Conservation (phyloP, 2,329 filamentous ascomycete species). For the Trichothecium sympodiale region DNA sequence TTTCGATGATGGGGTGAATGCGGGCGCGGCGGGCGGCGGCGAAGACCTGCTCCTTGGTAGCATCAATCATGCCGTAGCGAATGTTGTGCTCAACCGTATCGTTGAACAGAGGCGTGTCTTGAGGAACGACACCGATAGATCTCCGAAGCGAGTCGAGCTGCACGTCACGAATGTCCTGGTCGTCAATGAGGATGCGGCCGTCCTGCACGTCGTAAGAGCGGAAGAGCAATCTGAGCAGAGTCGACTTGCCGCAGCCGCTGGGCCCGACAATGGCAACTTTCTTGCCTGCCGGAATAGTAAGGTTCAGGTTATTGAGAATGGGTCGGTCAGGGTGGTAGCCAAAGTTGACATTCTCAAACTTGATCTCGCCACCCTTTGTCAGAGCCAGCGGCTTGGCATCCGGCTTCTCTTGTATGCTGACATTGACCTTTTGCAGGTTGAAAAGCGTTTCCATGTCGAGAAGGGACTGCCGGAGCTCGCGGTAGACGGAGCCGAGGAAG, state of each 20-base stretch:
- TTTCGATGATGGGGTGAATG: slow-evolving; percentile 71
- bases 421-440: slow-evolving; percentile 92
- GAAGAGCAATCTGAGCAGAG: slow-evolving; percentile 81
- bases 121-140: slow-evolving; percentile 88
- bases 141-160: slow-evolving; percentile 71
- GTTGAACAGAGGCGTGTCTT: slow-evolving; percentile 96
- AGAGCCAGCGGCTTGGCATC: slow-evolving; percentile 64
- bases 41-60: slow-evolving; percentile 59
- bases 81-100: slow-evolving; percentile 95
- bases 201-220: slow-evolving; percentile 84
- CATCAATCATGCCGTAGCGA: slow-evolving; percentile 75
- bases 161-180: slow-evolving; percentile 80
- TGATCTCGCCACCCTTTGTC: slow-evolving; percentile 73
- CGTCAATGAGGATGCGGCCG: slow-evolving; percentile 83
- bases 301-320: slow-evolving; percentile 71
- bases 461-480: slow-evolving; percentile 86
- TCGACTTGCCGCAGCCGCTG: slow-evolving; percentile 93
- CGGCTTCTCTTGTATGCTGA: slow-evolving; percentile 68
- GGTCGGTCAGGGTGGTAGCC: slow-evolving; percentile 80
- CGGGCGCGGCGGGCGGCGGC: slow-evolving; percentile 72
- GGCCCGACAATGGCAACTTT: slow-evolving; percentile 94
- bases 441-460: slow-evolving; percentile 99
- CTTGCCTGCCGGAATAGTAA: slow-evolving; percentile 90
- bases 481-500: slow-evolving; percentile 95
- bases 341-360: slow-evolving; percentile 90